These are phyloP conservation scores for Bremia lactucae DNA, from an alignment of 352 stramenopile genomes.

Conservation along the genomic window DNA sequence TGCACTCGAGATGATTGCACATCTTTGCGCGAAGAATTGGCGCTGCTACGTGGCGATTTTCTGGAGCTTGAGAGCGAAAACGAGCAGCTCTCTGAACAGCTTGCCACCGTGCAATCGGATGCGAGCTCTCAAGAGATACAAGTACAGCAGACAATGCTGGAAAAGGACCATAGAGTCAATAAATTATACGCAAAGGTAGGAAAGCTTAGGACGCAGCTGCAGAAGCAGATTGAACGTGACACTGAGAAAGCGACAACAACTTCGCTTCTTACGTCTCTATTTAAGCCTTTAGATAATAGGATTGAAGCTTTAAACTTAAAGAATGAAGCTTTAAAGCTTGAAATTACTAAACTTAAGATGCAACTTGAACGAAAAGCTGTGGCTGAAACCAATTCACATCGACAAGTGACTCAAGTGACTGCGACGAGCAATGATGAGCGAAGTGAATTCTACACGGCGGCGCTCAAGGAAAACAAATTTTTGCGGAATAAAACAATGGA, in stretches of 20 bases:
- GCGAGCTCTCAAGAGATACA: slow-evolving; percentile 5
- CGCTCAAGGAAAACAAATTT: slow-evolving; percentile 57
- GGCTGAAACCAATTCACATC: slow-evolving; percentile 21
- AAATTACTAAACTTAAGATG: slow-evolving; percentile 27
- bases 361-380: slow-evolving; percentile 27
- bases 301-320: slow-evolving; percentile 18
- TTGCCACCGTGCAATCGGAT: slow-evolving; percentile 28
- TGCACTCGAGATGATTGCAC: slow-evolving; percentile 54
- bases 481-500: slow-evolving; percentile 30
- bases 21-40: slow-evolving; percentile 51
- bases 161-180: slow-evolving; percentile 22
- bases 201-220: slow-evolving; percentile 10
- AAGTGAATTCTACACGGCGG: slow-evolving; percentile 50
- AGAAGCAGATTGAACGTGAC: slow-evolving; percentile 8
- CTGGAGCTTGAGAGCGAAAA: slow-evolving; percentile 53
- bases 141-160: slow-evolving; percentile 6
- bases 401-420: slow-evolving; percentile 20
- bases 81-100: slow-evolving; percentile 53
- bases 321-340: slow-evolving; percentile 29
- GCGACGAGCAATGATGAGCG: slow-evolving; percentile 39
- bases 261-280: background rate
- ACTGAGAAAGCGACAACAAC: background rate
- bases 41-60: slow-evolving; percentile 43
- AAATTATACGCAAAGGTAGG: slow-evolving; percentile 11
- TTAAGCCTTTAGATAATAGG: slow-evolving; percentile 5